Base-by-base conservation (phyloP, 1,284 basidiomycete species). In the Pholiota adiposa region DNA sequence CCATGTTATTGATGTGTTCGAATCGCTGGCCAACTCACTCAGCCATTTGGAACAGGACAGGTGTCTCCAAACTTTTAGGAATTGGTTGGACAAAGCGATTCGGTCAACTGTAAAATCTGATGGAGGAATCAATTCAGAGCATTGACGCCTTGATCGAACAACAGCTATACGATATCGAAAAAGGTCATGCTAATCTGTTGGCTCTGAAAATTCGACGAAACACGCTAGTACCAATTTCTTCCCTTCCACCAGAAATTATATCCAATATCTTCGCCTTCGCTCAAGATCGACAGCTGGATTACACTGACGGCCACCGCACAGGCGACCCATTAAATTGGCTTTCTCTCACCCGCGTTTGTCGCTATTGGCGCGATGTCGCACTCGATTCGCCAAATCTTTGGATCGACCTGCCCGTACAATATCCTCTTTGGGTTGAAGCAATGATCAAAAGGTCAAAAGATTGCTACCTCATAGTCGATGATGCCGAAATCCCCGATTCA, bases 161-260 rank as follows among this genome's bases (percentile, higher is more conserved):
- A 19, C 40, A 21, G 9, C 19, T 11, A 19, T 11, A 19, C 8
- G 40, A 18, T 3, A 57, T 60, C 25, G 36, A 46, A 27, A n/a
- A 58, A n/a, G 46, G 50, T 2, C 23, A 48, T 29, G 18, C n/a
- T 21, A 21, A 25, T 5, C 34, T 63, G 12, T 18, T 51, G 36
- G 29, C 21, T 21, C 25, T 62, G 34, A 57, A 51, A 29, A 40
- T 19, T n/a, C 54, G 34, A 27, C 50, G 60, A 44, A 64, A 64
- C 49, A 51, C 46, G 4, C 36, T 51, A 29, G 43, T 36, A 4
- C 50, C 54, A 6, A 57, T 63, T 12, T 55, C 62, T 1, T 49
- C 34, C 33, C 54, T 63, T 8, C 62, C 62, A 16, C 25, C 60
- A 6, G 63, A 64, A 51, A 41, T 64, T 31, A 44, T 64, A 8